Base-by-base conservation (phyloP, 192 early-diverging fungal genomes). In the Mortierella alpina region DNA sequence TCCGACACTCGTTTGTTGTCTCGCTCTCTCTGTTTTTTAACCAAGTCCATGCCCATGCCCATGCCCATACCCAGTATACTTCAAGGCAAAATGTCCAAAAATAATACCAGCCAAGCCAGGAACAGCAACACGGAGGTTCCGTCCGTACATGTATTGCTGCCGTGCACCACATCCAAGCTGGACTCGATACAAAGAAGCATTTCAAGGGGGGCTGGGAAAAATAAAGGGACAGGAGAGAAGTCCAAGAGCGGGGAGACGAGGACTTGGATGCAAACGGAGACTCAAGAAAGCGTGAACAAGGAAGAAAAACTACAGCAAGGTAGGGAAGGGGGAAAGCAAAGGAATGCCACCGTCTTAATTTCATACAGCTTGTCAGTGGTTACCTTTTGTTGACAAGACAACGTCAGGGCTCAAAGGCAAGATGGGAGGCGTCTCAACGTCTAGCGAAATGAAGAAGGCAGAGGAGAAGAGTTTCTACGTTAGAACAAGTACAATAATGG, bases 121-220 rank as follows among this genome's bases (percentile, higher is more conserved):
- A 20, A 40, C 39, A 65, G 53, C 63, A 65, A 53, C 61, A 63
- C 61, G 61, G 61, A 63, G 61, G 50, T 63, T 48, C 47, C 9
- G 44, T 50, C 23, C 23, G 47, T 7, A 50, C 41, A n/a, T 60
- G 31, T 31, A 31, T 60, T 60, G 41, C 59, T 41, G 13, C 10
- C 59, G 41, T 46, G 17, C 44, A 12, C 23, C 40, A 42, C n/a
- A 51, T n/a, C 23, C 49, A 65, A n/a, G 20, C 23, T 53, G 42
- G 39, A 1, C 41, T 13, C 51, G n/a, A 42, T 53, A 46, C 42
- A 17, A 60, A 10, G 5, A 15, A 45, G 46, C 18, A 17, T 31
- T 65, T 18, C 31, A 31, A 65, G 53, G 63, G 63, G 53, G 63
- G 39, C 63, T 53, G 15, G 52, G 51, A 41, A 22, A 66, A 66